phyloP scores from a whole-genome alignment of 2,329 filamentous ascomycete species.

The Cercospora janseana region DNA sequence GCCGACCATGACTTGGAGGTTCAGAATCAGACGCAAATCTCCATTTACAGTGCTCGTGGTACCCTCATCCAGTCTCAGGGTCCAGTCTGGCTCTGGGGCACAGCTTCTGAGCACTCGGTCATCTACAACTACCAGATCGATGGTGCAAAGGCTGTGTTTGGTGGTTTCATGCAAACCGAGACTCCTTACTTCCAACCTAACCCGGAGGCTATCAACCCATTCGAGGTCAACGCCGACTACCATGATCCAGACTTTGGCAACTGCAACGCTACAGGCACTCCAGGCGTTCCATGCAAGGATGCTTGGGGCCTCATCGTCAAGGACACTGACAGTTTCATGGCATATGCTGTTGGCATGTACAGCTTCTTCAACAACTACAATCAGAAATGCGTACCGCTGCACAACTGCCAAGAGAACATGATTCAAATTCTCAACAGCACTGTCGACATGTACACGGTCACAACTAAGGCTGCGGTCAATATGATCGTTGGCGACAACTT shows the following conservation, averaged over 20 bases:
- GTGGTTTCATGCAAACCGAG: slow-evolving; percentile 55
- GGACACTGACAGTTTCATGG: slow-evolving; percentile 43
- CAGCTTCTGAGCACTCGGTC: slow-evolving; percentile 54
- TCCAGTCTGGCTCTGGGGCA: slow-evolving; percentile 56
- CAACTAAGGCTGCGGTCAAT: slow-evolving; percentile 50
- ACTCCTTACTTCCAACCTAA: slow-evolving; percentile 55
- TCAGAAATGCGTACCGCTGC: slow-evolving; percentile 47
- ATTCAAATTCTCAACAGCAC: slow-evolving; percentile 46
- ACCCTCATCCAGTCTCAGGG: slow-evolving; percentile 44
- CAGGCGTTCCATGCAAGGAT: slow-evolving; percentile 38
- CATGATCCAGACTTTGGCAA: slow-evolving; percentile 45
- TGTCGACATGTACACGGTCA: slow-evolving; percentile 49
- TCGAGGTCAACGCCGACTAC: slow-evolving; percentile 47
- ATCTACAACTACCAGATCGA: slow-evolving; percentile 56
- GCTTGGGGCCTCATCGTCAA: slow-evolving; percentile 48
- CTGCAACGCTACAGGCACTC: slow-evolving; percentile 28
- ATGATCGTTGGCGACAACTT: slow-evolving; percentile 47
- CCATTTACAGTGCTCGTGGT: slow-evolving; percentile 49
- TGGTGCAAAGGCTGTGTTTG: slow-evolving; percentile 51
- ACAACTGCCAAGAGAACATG: slow-evolving; percentile 55
- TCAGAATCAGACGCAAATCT: slow-evolving; percentile 39
- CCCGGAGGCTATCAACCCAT: slow-evolving; percentile 57
- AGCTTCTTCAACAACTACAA: slow-evolving; percentile 60
- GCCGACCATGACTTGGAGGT: slow-evolving; percentile 54
- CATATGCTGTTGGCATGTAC: slow-evolving; percentile 54